Base-by-base conservation (phyloP, 768 basidiomycete species). In the Mrakia gelida region DNA sequence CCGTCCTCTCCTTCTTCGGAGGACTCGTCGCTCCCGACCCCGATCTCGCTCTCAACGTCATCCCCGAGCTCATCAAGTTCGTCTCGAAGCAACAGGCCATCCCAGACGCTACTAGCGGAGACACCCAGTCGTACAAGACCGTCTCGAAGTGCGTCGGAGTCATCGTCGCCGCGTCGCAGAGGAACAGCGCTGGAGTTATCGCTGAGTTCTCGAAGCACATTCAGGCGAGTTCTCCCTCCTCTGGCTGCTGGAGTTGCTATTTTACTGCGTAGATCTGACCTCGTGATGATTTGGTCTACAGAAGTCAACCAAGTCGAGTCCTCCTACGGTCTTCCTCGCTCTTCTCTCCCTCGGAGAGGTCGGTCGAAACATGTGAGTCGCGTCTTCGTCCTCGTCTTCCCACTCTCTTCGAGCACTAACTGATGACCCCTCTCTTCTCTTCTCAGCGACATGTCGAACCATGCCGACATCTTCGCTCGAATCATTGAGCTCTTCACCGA, bases 261-360 rank as follows among this genome's bases (percentile, higher is more conserved):
- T 34, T 26, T 21, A 30, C 15, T 32, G 32, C 18, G n/a, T n/a
- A 38, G 30, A 16, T 28, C 54, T 59, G 72, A 73, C 71, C 32
- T 63, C 63, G 30, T 26, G 26, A 63, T 62, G n/a, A n/a, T 59
- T 61, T 77, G 52, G n/a, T 54, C 45, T 30, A 26, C 62, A 52
- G 75, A 34, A 81, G 67, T 70, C 67, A 80, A 65, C 75, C 34
- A 34, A 79, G 54, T 85, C 86, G 83, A 88, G 90, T 10, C 89
- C 89, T 80, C 87, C 89, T 1, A 86, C 90, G 59, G 87, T 93
- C 10, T 90, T 94, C 45, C 88, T 99, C 32, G 92, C 93, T 80
- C 87, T 98, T 75, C 86, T 97, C 21, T 91, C 94, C 59, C 87
- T 98, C 71, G 97, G 97, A 68, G 97, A 98, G 84, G 88, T 98